These are phyloP conservation scores for Oryza meyeriana DNA, from an alignment of 176 grass and related monocot species.

Conservation along the genomic window DNA sequence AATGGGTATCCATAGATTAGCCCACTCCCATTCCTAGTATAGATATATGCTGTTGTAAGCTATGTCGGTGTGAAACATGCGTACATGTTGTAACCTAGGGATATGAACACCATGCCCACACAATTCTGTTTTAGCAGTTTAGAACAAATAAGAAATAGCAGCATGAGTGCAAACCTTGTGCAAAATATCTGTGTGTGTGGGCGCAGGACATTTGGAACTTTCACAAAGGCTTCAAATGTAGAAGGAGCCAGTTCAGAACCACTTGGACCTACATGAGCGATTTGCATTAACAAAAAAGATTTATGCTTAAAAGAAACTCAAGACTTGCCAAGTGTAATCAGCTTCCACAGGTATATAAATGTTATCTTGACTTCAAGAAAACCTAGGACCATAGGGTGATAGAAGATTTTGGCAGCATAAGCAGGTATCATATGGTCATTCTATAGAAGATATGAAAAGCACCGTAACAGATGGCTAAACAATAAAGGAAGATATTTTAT, in stretches of 20 bases:
- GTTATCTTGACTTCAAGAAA: slow-evolving; percentile 32
- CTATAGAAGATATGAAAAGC: slow-evolving; percentile 15
- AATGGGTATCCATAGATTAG: not conserved
- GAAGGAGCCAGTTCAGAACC: slow-evolving; percentile 63
- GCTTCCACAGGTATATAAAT: not conserved
- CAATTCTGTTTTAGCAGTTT: slow-evolving; percentile 20
- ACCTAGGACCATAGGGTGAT: not conserved
- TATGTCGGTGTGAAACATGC: slow-evolving; percentile 1
- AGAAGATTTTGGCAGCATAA: not conserved
- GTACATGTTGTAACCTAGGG: slow-evolving; percentile 11
- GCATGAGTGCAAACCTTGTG: slow-evolving; percentile 59
- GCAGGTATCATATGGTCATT: slow-evolving; percentile 7
- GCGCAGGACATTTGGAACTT: slow-evolving; percentile 84
- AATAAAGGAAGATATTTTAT: not conserved
- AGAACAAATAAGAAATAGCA: not conserved
- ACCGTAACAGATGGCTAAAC: not conserved
- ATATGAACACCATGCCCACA: not conserved
- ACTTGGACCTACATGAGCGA: slow-evolving; percentile 71
- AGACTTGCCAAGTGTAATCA: not conserved
- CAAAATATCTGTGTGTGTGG: slow-evolving; percentile 96
- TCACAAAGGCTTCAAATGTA: slow-evolving; percentile 92
- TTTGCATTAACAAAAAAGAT: slow-evolving; percentile 15
- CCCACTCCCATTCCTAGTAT: not conserved
- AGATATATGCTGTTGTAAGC: slow-evolving; percentile 1
- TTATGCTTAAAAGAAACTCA: slow-evolving; percentile 15